Conservation (phyloP, 805 yeast species). For the Suhomyces prunicola region DNA sequence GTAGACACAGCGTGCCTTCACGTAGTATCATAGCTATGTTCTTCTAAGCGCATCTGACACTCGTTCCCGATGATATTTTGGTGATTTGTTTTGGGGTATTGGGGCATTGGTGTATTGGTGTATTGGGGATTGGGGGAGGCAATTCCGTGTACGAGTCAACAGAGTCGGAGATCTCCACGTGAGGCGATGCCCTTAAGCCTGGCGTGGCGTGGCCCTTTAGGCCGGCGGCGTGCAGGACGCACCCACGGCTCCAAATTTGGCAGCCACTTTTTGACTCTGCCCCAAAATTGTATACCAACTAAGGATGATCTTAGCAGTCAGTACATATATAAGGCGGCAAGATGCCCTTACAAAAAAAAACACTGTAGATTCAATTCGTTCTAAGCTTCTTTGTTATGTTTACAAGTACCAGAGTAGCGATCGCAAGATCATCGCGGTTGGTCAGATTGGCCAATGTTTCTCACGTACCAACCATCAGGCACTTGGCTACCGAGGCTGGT, state of each 20-base stretch:
- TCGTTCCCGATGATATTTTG: too few species aligned
- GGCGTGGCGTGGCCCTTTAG: background rate
- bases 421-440: slow-evolving; percentile 6
- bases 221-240: background rate
- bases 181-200: background rate
- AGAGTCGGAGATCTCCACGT: background rate
- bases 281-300: background rate
- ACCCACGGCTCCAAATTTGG: background rate
- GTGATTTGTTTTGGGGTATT: too few species aligned
- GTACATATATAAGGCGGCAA: background rate
- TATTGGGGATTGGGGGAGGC: background rate
- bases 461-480: background rate
- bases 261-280: background rate
- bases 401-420: background rate
- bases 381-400: background rate
- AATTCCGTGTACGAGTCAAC: background rate
- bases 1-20: too few species aligned
- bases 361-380: background rate
- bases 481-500: background rate
- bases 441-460: background rate
- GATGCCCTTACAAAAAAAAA: background rate
- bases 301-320: background rate
- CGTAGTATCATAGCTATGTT: too few species aligned
- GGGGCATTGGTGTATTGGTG: too few species aligned
- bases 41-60: too few species aligned